These are phyloP conservation scores for Citrus sp. DNA, from an alignment of 345 rosid genomes.

Conservation along the genomic window DNA sequence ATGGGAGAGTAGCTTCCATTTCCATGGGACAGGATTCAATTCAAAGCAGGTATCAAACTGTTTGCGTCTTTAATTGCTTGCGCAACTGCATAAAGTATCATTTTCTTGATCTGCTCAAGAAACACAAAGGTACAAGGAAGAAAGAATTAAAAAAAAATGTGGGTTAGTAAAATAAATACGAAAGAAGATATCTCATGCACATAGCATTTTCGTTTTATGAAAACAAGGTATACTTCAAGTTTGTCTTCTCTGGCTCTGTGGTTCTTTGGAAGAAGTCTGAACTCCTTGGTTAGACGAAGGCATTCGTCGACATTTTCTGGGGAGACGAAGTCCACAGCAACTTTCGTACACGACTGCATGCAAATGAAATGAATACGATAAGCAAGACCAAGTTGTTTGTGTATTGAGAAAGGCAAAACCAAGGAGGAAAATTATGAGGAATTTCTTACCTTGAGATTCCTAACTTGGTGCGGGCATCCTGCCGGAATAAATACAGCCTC, in stretches of 20 bases:
- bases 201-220: neutral
- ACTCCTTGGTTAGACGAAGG: slow-evolving; percentile 75
- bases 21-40: neutral
- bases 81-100: slow-evolving; percentile 61
- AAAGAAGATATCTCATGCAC: neutral
- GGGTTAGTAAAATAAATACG: neutral
- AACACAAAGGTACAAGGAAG: neutral
- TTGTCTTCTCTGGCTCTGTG: slow-evolving; percentile 91
- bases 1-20: neutral
- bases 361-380: neutral
- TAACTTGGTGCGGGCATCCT: slow-evolving; percentile 98
- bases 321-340: slow-evolving; percentile 89
- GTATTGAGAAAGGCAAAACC: neutral
- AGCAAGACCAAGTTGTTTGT: neutral
- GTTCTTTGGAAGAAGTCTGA: slow-evolving; percentile 76
- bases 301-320: slow-evolving; percentile 79
- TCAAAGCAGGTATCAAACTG: slow-evolving; percentile 10
- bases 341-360: slow-evolving; percentile 85
- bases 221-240: slow-evolving; percentile 56
- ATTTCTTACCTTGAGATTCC: slow-evolving; percentile 72
- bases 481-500: slow-evolving; percentile 96
- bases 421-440: neutral
- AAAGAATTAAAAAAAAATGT: neutral
- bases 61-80: slow-evolving; percentile 37
- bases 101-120: slow-evolving; percentile 66